Base-by-base conservation (phyloP, 345 rosid species). In the Syzygium aqueum region DNA sequence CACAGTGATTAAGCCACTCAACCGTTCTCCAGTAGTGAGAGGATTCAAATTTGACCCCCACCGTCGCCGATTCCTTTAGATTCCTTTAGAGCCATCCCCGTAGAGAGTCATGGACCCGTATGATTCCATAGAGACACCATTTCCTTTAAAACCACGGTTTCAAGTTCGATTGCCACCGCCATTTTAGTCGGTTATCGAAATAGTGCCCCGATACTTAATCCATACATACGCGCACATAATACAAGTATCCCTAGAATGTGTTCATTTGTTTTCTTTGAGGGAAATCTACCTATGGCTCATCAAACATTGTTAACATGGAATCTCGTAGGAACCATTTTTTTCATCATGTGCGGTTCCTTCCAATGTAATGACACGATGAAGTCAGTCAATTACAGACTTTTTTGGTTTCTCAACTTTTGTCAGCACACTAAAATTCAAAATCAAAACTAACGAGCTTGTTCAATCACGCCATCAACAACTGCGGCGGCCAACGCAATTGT, bases 101-200 rank as follows among this genome's bases (percentile, higher is more conserved):
- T 43, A 65, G 11, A 16, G 22, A 67, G 78, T 8, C 12, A 2
- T 12, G 2, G 0, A 30, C 43, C 23, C 2, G 3, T 30, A 30
- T 4, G 11, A 30, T 17, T 65, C 11, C 2, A 30, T 16, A 4
- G 23, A 2, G 0, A 0, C 12, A 1, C 1, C 0, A 8, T 33
- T 67, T 67, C 6, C 78, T 67, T 30, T 30, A 17, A 17, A 30
- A 30, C 9, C 6, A 8, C 0, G 3, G 3, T 0, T 67, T 17
- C 46, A 4, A 67, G 12, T 67, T 67, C 6, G 0, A 67, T 21
- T 7, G 3, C 1, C 77, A 15, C 22, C 3, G 2, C 1, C 22
- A 7, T 28, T 65, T 28, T 0, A 15, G 11, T 28, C 3, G 1
- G 11, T 30, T 16, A 65, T 30, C 3, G 0, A 15, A 19, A 65